Evolutionary conservation across 2,329 filamentous ascomycete genomes (phyloP), one percentile per base, ranked within the genome.

Genomic region (Corinectria fuckeliana): DNA sequence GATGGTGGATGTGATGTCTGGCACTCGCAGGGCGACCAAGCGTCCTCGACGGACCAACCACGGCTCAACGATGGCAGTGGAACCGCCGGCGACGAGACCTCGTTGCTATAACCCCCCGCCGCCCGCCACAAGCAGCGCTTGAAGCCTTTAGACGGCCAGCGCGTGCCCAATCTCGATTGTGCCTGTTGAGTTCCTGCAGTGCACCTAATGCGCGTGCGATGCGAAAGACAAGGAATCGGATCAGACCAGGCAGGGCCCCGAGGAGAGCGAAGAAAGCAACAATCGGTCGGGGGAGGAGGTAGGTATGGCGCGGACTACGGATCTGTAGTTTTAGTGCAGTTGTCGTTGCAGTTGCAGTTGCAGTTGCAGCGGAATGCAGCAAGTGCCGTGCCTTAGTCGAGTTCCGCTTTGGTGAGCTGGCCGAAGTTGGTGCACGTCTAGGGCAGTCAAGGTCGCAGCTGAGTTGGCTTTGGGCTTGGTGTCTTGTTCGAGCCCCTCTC

Each of bases 121-220:
- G n/a, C n/a, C 6, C 13, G 20, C 39, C 21, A n/a, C 23, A 21
- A 25, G 39, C 56, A 57, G 63, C 64, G 64, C 62, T 67, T 67
- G 59, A 55, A 57, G 63, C 64, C 64, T 59, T 67, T 67, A 56
- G 53, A 50, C 47, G 45, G 59, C 25, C 44, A 56, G 50, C 50
- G 42, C 56, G 56, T 41, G 49, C 45, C 65, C 63, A 68, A 68
- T 68, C 65, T 68, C 65, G 63, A 58, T 59, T 50, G 65, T 64
- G 65, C 65, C 60, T 66, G 63, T 64, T 58, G 56, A 68, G 63
- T 68, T 68, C 56, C 65, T 68, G 65, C 65, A 65, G 68, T 63
- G 48, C 61, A 45, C 42, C 42, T 45, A 30, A 45, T 45, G 42
- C 42, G 42, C 42, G 28, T 42, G 25, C 39, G 16, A 36, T n/a